phyloP scores from a whole-genome alignment of 2,329 filamentous ascomycete genomes.

The Aspergillus unguis region DNA sequence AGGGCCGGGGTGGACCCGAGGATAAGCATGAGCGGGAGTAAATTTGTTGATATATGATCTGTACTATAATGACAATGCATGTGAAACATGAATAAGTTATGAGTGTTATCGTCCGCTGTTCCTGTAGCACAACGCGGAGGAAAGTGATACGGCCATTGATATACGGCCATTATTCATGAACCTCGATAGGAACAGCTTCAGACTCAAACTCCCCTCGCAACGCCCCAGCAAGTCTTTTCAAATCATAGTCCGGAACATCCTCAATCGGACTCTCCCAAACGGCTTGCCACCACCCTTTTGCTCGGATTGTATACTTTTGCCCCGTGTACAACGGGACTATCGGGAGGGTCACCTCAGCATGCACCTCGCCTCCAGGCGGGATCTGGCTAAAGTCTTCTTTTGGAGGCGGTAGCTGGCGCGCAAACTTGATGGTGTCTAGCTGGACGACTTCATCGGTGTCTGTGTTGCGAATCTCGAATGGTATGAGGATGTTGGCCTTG shows the following conservation, averaged over 20 bases:
- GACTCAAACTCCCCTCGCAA: constrained; percentile 26
- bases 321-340: constrained; percentile 27
- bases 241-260: constrained; percentile 23
- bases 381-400: constrained; percentile 33
- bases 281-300: constrained; percentile 36
- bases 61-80: constrained; percentile 8
- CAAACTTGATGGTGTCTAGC: constrained; percentile 32
- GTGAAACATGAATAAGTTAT: not conserved
- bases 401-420: constrained; percentile 31
- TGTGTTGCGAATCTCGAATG: constrained; percentile 29
- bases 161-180: not conserved
- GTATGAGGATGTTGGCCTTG: constrained; percentile 27
- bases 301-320: constrained; percentile 31
- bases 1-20: constrained; percentile 35
- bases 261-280: constrained; percentile 28
- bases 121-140: too few relatives aligned
- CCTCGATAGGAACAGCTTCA: not conserved
- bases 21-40: constrained; percentile 30
- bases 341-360: constrained; percentile 25
- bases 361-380: constrained; percentile 20
- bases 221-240: constrained; percentile 19
- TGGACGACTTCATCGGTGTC: constrained; percentile 20
- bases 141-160: too few relatives aligned
- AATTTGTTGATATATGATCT: constrained; percentile 2
- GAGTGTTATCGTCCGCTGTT: not conserved